Evolutionary conservation across 169 alveolate genomes (phyloP).

Genomic region (Plasmodium relictum): DNA sequence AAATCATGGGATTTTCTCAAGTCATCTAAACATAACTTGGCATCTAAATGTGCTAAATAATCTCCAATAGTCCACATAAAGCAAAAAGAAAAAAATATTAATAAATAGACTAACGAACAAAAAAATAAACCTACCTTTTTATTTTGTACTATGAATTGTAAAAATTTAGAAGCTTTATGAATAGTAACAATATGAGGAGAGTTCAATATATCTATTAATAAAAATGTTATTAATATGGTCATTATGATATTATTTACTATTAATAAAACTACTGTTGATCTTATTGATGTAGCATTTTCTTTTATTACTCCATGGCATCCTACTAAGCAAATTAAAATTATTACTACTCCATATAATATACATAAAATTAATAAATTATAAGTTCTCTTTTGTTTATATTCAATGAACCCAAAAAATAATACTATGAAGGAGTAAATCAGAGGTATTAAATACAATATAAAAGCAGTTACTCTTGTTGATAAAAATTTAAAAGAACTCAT

Average conservation of each 20-base stretch:
- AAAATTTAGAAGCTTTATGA: conserved; percentile 61
- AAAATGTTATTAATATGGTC: conserved; percentile 74
- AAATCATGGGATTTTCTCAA: conserved; percentile 50
- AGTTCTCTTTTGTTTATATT: conserved; percentile 35
- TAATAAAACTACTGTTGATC: conserved; percentile 72
- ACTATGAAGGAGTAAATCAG: conserved; percentile 53
- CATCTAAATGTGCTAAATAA: conserved; percentile 71
- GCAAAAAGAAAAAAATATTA: conserved; percentile 74
- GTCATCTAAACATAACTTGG: conserved; percentile 63
- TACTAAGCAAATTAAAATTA: conserved; percentile 53
- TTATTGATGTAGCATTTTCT: conserved; percentile 56
- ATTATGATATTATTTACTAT: conserved; percentile 73
- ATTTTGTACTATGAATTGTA: conserved; percentile 58
- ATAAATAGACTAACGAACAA: conserved; percentile 41
- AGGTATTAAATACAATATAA: conserved; percentile 52
- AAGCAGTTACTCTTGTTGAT: conserved; percentile 74
- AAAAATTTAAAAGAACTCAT: conserved; percentile 61
- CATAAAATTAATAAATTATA: conserved; percentile 32
- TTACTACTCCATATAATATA: conserved; percentile 49
- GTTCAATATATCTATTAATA: conserved; percentile 55
- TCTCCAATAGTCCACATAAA: conserved; percentile 78
- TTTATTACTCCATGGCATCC: conserved; percentile 65
- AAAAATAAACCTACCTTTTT: conserved; percentile 50
- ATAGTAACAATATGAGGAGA: conserved; percentile 69
- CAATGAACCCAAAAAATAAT: conserved; percentile 48